These are phyloP conservation scores for Spathaspora sp. DNA, from an alignment of 1,139 yeast genomes.

Conservation along the genomic window DNA sequence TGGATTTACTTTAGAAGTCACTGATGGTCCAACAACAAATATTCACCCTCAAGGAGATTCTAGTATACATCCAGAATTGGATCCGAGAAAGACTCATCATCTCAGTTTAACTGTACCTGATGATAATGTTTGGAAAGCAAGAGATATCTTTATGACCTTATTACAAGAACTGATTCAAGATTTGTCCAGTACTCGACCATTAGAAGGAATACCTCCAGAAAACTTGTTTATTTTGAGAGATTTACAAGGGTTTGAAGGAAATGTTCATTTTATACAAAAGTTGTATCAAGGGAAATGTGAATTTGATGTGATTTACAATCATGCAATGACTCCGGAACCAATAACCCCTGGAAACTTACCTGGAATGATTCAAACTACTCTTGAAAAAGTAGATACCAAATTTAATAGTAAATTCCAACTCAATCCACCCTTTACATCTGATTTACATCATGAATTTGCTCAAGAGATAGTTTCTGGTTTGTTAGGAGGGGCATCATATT, in stretches of 20 bases:
- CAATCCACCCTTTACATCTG: constrained; percentile 51
- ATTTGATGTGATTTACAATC: constrained; percentile 66
- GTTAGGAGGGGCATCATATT: constrained; percentile 87
- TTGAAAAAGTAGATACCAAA: constrained; percentile 49
- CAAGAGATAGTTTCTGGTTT: constrained; percentile 78
- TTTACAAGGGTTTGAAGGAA: constrained; percentile 63
- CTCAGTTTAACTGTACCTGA: constrained; percentile 69
- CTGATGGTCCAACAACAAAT: constrained; percentile 47
- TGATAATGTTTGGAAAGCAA: constrained; percentile 76
- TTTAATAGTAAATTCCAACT: constrained; percentile 58
- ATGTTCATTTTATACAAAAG: constrained; percentile 77
- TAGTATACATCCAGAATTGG: constrained; percentile 37
- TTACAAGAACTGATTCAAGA: constrained; percentile 64
- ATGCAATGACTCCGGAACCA: constrained; percentile 43
- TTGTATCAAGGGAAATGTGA: constrained; percentile 73
- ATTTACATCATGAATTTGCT: constrained; percentile 56
- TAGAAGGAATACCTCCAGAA: constrained; percentile 44
- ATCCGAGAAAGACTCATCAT: constrained; percentile 63
- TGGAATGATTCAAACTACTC: constrained; percentile 33
- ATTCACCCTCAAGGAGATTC: constrained; percentile 34
- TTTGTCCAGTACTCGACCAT: constrained; percentile 31
- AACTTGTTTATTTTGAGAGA: constrained; percentile 61
- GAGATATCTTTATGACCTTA: constrained; percentile 69
- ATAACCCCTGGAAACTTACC: constrained; percentile 46
- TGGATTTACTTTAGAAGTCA: constrained; percentile 49